Evolutionary conservation across 2,329 filamentous ascomycete genomes (phyloP), one percentile per base, ranked within the genome.

Genomic region (Diaporthe vexans): DNA sequence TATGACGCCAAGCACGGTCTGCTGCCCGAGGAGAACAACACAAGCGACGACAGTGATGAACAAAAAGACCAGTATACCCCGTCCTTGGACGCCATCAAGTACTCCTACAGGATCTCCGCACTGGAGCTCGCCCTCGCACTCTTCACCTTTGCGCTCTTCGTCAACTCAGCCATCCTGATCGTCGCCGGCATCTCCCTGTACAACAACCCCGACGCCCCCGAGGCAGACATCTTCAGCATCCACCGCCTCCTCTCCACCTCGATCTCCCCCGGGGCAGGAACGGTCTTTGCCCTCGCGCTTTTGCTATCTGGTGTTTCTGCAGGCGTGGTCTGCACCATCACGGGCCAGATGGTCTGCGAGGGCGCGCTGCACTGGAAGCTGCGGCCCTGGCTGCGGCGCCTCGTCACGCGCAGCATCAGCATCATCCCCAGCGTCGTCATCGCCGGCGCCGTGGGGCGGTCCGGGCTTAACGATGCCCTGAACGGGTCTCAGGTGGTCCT

Each of bases 301-400:
- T 88, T 97, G 0, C 89, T 97, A 0, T 95, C 93, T 0, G 95
- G 95, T 11, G 89, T 94, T 17, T 94, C 92, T 0, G 95, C 95
- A 0, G 95, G 95, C 8, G 94, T 97, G 48, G 93, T 97, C 3
- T 97, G 95, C 84, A 97, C 95, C 1, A 97, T 97, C 78, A 90
- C 95, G 3, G 48, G 48, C 48, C 48, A 52, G 48, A 52, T 52
- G 48, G 48, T 52, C 48, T 52, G 48, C 48, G 48, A 52, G 48
- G 48, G 48, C 10, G 48, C 48, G 10, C 48, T 52, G 48, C 48
- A 52, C 48, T 52, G 48, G 48, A 52, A 26, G 48, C 48, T 52
- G 10, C 3, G n/a, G n/a, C 48, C 48, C 48, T 52, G 48, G 48
- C n/a, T 52, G n/a, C 48, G 48, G 10, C 48, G 48, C 48, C 48